These are phyloP conservation scores for Lepidium didymum DNA, from an alignment of 345 rosid species.

Conservation along the genomic window DNA sequence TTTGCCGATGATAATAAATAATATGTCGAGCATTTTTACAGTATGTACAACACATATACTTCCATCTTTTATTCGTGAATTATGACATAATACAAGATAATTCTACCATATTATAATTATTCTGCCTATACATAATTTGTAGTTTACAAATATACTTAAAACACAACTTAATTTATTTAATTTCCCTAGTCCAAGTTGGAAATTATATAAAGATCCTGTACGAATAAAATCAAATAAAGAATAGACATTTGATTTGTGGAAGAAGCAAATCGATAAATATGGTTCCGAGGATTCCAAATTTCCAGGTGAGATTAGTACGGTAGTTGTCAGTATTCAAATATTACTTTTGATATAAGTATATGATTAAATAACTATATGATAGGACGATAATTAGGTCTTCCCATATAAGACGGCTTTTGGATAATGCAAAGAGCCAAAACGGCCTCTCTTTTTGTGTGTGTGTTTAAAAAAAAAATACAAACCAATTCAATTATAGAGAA, in stretches of 20 bases:
- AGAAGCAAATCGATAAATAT: neutral
- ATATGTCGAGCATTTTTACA: neutral
- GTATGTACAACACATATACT: neutral
- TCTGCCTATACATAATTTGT: too few relatives aligned
- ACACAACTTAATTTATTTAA: neutral
- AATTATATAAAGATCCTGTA: neutral
- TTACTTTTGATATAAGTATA: neutral
- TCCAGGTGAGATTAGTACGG: conserved; percentile 15
- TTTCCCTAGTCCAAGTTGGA: neutral
- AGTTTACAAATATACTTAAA: too few relatives aligned
- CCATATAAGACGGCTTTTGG: conserved; percentile 13
- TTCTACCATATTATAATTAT: too few relatives aligned
- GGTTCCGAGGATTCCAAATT: conserved; percentile 4
- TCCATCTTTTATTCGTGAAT: too few relatives aligned
- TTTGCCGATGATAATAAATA: neutral
- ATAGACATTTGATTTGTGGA: conserved; percentile 4
- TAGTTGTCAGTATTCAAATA: neutral
- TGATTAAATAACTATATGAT: neutral
- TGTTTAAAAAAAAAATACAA: too few relatives aligned
- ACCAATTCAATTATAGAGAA: too few relatives aligned
- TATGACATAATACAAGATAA: too few relatives aligned
- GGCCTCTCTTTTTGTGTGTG: too few relatives aligned
- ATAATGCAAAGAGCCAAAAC: neutral
- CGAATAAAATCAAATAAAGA: conserved; percentile 3
- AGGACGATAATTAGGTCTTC: neutral